These are phyloP conservation scores for Lentinus brumalis DNA, from an alignment of 768 basidiomycete species.

Conservation along the genomic window DNA sequence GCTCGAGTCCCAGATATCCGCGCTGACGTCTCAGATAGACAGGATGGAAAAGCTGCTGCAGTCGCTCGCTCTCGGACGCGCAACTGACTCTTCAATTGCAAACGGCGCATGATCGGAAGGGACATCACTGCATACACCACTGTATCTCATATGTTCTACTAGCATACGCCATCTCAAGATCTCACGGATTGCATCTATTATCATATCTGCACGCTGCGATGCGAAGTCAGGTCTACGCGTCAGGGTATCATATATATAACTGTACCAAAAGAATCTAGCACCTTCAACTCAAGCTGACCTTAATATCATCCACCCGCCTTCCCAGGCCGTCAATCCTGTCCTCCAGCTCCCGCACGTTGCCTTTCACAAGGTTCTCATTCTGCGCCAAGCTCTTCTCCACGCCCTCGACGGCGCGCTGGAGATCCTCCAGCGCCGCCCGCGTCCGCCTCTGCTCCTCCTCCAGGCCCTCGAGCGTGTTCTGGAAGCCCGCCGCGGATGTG, in stretches of 20 bases:
- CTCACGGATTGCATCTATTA: too few species aligned
- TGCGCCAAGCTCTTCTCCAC: slow-evolving; percentile 78
- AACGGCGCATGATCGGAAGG: too few species aligned
- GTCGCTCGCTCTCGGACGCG: not conserved
- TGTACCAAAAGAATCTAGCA: too few species aligned
- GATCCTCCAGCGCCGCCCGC: slow-evolving; percentile 63
- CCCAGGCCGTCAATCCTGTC: slow-evolving; percentile 52
- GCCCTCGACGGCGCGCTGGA: slow-evolving; percentile 65
- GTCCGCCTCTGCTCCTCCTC: slow-evolving; percentile 74
- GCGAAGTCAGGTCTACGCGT: too few species aligned
- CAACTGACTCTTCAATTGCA: too few species aligned
- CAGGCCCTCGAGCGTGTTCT: slow-evolving; percentile 60
- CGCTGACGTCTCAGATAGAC: slow-evolving; percentile 8
- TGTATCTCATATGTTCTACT: too few species aligned
- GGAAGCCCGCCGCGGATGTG: slow-evolving; percentile 77
- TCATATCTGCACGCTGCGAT: too few species aligned
- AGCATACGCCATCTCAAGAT: too few species aligned
- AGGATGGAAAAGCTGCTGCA: slow-evolving; percentile 13
- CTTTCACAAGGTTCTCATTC: slow-evolving; percentile 69
- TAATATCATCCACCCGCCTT: slow-evolving; percentile 42
- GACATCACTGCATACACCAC: too few species aligned
- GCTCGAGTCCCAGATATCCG: slow-evolving; percentile 6
- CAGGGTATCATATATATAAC: too few species aligned
- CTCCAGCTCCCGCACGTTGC: slow-evolving; percentile 76
- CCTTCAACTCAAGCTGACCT: slow-evolving; percentile 2